phyloP scores from a whole-genome alignment of 306 rosid genomes.

The Cercis canadensis region DNA sequence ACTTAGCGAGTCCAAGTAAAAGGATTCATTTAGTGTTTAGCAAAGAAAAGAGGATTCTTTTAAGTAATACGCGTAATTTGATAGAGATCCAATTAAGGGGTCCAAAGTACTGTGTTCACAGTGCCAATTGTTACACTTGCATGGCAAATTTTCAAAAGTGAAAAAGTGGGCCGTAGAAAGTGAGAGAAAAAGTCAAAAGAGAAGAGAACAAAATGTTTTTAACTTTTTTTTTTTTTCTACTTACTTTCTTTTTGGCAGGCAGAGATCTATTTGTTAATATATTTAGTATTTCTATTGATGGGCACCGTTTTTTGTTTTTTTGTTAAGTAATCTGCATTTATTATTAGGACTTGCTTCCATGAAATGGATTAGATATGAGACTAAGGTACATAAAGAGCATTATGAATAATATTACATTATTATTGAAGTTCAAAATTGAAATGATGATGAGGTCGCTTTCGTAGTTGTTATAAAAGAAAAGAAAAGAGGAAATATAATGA shows the following conservation, averaged over 20 bases:
- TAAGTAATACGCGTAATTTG: too few relatives aligned
- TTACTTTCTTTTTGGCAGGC: background rate
- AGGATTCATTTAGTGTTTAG: too few relatives aligned
- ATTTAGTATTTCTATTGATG: background rate
- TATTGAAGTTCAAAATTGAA: background rate
- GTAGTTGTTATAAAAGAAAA: too few relatives aligned
- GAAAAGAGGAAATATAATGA: too few relatives aligned
- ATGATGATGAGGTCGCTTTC: background rate
- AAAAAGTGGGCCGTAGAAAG: background rate
- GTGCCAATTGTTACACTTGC: background rate
- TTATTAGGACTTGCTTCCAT: too few relatives aligned
- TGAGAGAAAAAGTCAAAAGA: background rate
- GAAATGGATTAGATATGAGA: too few relatives aligned
- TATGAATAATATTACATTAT: background rate
- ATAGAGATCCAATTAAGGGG: background rate
- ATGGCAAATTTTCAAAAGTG: background rate
- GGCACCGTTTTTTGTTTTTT: background rate
- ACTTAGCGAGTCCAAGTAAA: too few relatives aligned
- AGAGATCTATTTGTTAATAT: too few relatives aligned
- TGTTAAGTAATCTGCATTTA: background rate
- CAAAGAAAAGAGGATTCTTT: too few relatives aligned
- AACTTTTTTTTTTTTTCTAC: background rate
- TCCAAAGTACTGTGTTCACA: background rate
- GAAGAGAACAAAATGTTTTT: background rate
- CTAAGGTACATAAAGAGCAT: background rate